Base-by-base conservation (phyloP, 371 early-diverging fungal species). In the Choanephora cucurbitarum region DNA sequence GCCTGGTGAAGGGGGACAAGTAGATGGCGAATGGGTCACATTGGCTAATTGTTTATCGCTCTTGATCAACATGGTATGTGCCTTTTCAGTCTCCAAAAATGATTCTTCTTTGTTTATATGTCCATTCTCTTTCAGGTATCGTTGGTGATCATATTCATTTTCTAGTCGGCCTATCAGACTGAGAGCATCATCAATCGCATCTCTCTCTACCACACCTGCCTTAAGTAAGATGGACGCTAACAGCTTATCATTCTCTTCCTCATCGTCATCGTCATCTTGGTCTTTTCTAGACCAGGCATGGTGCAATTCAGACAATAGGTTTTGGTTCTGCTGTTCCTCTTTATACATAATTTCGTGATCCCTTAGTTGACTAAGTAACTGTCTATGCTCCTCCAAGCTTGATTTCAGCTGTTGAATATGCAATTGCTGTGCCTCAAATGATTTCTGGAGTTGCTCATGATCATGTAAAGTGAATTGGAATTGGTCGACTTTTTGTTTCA, bases 301-400 rank as follows among this genome's bases (percentile, higher is more conserved):
- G 19, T 49, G 55, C 6, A 60, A 9, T 31, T 60, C 61, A 31
- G 49, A 39, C 17, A 55, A 18, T 39, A 60, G 15, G 23, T 49
- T 55, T 1, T 49, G n/a, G 14, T 18, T 34, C n/a, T 17, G 17
- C 49, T 14, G 17, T 34, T 28, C 49, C 41, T n/a, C 37, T 40
- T 14, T 43, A 13, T 17, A 39, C 15, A 17, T 45, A 19, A 22
- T 60, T 58, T 28, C 57, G 42, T n/a, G n/a, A n/a, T 67, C 55
- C 31, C 49, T 44, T 15, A 58, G 46, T 18, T 55, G 49, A 22
- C 56, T 52, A 9, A 67, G 11, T 31, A 70, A 17, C 8, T 18
- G 46, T 17, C 69, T 60, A 49, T 72, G 70, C 21, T 74, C 69
- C 49, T 74, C 71, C 21, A 75, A 18, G 10, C 54, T 60, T 22